Conservation (phyloP, 2,329 filamentous ascomycete species). For the Escovopsis sp. region DNA sequence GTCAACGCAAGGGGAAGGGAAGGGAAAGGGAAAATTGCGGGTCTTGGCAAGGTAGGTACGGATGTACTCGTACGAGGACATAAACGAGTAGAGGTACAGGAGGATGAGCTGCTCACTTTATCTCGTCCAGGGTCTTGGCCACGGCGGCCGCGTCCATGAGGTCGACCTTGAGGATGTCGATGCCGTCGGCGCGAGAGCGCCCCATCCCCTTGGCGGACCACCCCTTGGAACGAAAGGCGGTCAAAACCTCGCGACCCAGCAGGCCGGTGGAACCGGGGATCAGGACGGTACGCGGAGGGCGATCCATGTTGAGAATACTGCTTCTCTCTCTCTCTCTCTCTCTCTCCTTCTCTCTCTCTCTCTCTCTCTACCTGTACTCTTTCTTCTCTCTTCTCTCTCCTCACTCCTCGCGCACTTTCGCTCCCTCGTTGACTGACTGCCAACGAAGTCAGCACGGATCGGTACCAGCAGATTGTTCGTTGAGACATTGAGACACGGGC, state of each 20-base stretch:
- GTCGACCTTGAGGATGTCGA: constrained; percentile 48
- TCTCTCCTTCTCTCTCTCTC: not conserved
- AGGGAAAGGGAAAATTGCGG: too few relatives aligned
- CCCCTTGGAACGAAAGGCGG: constrained; percentile 43
- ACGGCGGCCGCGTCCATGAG: constrained; percentile 33
- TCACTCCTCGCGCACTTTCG: not conserved
- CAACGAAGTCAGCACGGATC: not conserved
- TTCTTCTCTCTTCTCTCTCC: not conserved
- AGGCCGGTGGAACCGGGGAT: constrained; percentile 77
- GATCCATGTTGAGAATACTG: too few relatives aligned
- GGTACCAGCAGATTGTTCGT: too few relatives aligned
- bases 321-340: not conserved
- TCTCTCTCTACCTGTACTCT: not conserved
- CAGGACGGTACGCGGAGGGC: constrained; percentile 37
- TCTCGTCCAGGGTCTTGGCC: constrained; percentile 33
- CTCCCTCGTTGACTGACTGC: not conserved
- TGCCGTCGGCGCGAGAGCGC: constrained; percentile 57
- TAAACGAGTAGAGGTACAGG: too few relatives aligned
- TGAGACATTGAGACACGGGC: too few relatives aligned
- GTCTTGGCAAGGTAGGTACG: too few relatives aligned
- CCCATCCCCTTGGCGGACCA: constrained; percentile 65
- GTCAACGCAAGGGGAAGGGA: too few relatives aligned
- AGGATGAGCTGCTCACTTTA: constrained; percentile 30
- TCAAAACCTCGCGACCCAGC: constrained; percentile 64
- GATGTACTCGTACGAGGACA: too few relatives aligned